These are phyloP conservation scores for Aspergillus incahuasiensis DNA, from an alignment of 495 filamentous ascomycete genomes.

Conservation along the genomic window DNA sequence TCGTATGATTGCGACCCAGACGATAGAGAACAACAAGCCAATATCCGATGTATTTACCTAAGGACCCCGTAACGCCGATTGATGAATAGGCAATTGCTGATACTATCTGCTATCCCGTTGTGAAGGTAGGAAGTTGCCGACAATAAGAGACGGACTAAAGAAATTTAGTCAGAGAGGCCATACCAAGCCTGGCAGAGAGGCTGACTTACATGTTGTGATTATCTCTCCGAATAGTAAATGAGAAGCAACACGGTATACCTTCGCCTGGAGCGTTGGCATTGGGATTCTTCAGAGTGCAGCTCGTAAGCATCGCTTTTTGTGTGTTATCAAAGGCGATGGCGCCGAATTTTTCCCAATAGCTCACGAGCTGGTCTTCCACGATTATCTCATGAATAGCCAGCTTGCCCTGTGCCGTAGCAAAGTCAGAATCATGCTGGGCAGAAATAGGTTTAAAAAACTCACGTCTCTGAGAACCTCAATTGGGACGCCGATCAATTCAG, in stretches of 20 bases:
- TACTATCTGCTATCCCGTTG: conserved; percentile 28
- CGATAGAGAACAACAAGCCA: not conserved
- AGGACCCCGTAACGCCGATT: conserved; percentile 1
- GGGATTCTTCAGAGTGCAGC: conserved; percentile 86
- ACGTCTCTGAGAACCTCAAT: conserved; percentile 90
- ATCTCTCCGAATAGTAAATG: conserved; percentile 91
- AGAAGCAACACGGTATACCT: conserved; percentile 91
- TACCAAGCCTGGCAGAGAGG: not conserved
- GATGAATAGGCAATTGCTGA: not conserved
- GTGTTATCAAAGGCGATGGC: conserved; percentile 94
- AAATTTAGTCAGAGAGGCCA: conserved; percentile 11
- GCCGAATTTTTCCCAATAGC: conserved; percentile 99
- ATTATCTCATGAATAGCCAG: conserved; percentile 94
- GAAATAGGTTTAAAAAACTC: conserved; percentile 28
- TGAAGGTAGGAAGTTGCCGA: conserved; percentile 88
- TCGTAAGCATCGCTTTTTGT: conserved; percentile 96
- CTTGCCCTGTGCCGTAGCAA: conserved; percentile 61
- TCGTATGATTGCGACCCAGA: not conserved
- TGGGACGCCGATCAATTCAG: conserved; percentile 88
- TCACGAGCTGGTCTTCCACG: conserved; percentile 86
- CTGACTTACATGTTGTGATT: conserved; percentile 87
- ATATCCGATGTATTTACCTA: not conserved
- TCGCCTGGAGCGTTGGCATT: conserved; percentile 64
- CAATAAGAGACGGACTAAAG: conserved; percentile 80
- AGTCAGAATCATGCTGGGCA: conserved; percentile 2